phyloP scores from a whole-genome alignment of 345 rosid species.

The Mangifera indica region DNA sequence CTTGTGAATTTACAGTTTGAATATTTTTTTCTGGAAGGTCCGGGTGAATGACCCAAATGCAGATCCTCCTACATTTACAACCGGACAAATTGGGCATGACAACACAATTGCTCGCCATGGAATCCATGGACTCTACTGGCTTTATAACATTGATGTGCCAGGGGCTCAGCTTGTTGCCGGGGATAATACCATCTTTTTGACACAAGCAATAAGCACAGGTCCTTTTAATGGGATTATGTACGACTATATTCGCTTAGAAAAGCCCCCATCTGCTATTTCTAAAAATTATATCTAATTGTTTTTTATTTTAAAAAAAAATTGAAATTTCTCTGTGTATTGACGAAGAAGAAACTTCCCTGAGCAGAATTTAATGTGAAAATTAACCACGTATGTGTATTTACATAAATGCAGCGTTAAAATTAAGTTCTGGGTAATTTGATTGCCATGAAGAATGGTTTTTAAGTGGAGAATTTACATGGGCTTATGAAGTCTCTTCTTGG shows the following conservation, averaged over 20 bases:
- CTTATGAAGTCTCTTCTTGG: slow-evolving; percentile 38
- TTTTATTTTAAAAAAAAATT: neutral
- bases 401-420: too few relatives aligned
- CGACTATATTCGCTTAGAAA: slow-evolving; percentile 64
- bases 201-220: slow-evolving; percentile 35
- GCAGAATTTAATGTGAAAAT: neutral
- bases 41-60: slow-evolving; percentile 31
- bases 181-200: slow-evolving; percentile 48
- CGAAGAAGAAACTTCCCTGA: neutral
- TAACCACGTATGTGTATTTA: neutral
- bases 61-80: slow-evolving; percentile 46
- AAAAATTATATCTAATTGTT: neutral
- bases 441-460: too few relatives aligned
- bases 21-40: slow-evolving; percentile 25
- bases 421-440: too few relatives aligned
- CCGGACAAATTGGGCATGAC: slow-evolving; percentile 58
- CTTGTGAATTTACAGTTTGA: neutral
- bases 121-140: slow-evolving; percentile 60
- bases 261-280: slow-evolving; percentile 26
- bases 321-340: neutral
- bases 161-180: slow-evolving; percentile 38
- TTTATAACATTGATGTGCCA: slow-evolving; percentile 34
- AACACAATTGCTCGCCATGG: slow-evolving; percentile 69
- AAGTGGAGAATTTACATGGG: neutral
- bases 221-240: slow-evolving; percentile 58